phyloP scores from a whole-genome alignment of 2,329 filamentous ascomycete species.

The Diaporthe caulivora region DNA sequence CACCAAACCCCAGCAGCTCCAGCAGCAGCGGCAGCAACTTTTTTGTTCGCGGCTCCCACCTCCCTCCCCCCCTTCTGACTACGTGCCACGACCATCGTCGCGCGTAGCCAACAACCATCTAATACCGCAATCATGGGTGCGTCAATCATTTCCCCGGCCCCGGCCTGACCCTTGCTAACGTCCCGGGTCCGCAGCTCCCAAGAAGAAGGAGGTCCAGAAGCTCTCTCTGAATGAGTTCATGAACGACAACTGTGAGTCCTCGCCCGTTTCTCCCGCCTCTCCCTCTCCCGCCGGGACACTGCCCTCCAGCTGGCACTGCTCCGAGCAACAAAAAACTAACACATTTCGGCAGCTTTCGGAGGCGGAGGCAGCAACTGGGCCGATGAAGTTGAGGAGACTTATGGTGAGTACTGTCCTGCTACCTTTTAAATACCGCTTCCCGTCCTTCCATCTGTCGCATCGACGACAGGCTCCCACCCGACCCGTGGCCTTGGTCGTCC shows the following conservation, averaged over 20 bases:
- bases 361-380: slow-evolving; percentile 83
- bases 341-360: slow-evolving; percentile 57
- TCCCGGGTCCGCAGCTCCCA: slow-evolving; percentile 74
- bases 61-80: slow-evolving; percentile 29
- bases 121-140: slow-evolving; percentile 72
- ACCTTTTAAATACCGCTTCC: slow-evolving; percentile 26
- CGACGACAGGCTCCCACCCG: neutral
- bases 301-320: slow-evolving; percentile 45
- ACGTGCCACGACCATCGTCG: slow-evolving; percentile 51
- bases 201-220: slow-evolving; percentile 95
- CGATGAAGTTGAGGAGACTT: slow-evolving; percentile 96
- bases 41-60: slow-evolving; percentile 33
- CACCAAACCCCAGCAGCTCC: slow-evolving; percentile 38
- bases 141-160: slow-evolving; percentile 39
- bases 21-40: slow-evolving; percentile 30
- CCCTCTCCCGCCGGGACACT: slow-evolving; percentile 33
- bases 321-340: slow-evolving; percentile 44
- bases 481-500: no score
- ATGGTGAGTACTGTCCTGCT: slow-evolving; percentile 68
- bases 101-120: slow-evolving; percentile 56
- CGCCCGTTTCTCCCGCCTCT: no score
- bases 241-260: slow-evolving; percentile 83
- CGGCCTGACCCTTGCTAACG: slow-evolving; percentile 56
- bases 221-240: slow-evolving; percentile 98
- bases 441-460: neutral